These are phyloP conservation scores for Comarum palustre DNA, from an alignment of 306 rosid species.

Conservation along the genomic window DNA sequence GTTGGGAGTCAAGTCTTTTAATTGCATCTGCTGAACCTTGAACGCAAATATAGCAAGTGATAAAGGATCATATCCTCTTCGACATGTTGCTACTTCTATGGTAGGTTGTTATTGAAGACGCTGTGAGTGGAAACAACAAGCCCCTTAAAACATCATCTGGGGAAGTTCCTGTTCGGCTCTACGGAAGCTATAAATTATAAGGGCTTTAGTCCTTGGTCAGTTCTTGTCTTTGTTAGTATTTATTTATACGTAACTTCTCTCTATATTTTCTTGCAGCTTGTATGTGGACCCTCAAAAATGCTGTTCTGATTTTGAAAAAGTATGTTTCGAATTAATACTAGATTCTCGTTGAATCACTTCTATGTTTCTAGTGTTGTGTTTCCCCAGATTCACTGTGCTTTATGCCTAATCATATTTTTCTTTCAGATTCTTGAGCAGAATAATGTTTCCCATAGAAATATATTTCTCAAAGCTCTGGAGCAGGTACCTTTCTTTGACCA, in stretches of 20 bases:
- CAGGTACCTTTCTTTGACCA: slow-evolving; percentile 34
- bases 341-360: slow-evolving; percentile 11
- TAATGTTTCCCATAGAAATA: slow-evolving; percentile 29
- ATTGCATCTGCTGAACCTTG: slow-evolving; percentile 8
- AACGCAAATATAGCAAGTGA: neutral
- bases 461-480: slow-evolving; percentile 44
- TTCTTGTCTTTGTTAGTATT: slow-evolving; percentile 13
- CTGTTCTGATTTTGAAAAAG: slow-evolving; percentile 48
- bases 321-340: slow-evolving; percentile 25
- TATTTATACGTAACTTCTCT: slow-evolving; percentile 6
- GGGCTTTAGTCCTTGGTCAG: slow-evolving; percentile 24
- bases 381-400: slow-evolving; percentile 8
- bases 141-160: slow-evolving; percentile 30
- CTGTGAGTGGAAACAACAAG: slow-evolving; percentile 25
- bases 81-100: slow-evolving; percentile 16
- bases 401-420: slow-evolving; percentile 11
- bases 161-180: slow-evolving; percentile 60
- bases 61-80: neutral
- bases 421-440: slow-evolving; percentile 49
- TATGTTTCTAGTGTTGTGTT: neutral
- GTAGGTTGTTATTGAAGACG: slow-evolving; percentile 56
- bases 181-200: slow-evolving; percentile 60
- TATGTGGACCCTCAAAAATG: slow-evolving; percentile 59
- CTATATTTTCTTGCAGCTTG: slow-evolving; percentile 39
- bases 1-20: neutral